Evolutionary conservation across 1,284 basidiomycete genomes (phyloP).

Genomic region (Leccinum huronense): DNA sequence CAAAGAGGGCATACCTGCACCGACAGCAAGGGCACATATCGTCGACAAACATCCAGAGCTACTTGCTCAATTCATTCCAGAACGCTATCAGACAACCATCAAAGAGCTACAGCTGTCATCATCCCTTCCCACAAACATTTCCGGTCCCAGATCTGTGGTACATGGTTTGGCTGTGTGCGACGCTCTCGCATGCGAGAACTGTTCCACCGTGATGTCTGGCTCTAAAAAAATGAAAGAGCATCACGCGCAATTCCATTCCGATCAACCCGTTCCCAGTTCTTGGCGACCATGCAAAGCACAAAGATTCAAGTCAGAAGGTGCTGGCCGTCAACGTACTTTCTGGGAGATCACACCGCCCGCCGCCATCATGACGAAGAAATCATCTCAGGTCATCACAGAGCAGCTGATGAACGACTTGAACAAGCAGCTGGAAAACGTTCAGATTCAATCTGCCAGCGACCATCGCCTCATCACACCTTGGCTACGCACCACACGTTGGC

Average conservation of each 20-base stretch:
- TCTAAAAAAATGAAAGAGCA: neutral
- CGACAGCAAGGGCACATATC: too few relatives aligned
- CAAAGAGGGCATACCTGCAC: too few relatives aligned
- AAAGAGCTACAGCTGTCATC: too few relatives aligned
- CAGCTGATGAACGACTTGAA: neutral
- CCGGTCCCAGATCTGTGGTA: neutral
- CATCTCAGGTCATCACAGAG: neutral
- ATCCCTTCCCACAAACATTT: too few relatives aligned
- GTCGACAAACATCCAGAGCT: too few relatives aligned
- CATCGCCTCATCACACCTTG: slow-evolving; percentile 8
- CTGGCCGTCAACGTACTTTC: neutral
- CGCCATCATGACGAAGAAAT: too few relatives aligned
- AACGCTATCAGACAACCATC: too few relatives aligned
- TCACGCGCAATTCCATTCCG: accelerated
- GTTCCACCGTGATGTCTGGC: accelerated
- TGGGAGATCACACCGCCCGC: neutral
- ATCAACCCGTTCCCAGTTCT: neutral
- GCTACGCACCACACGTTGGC: slow-evolving; percentile 9
- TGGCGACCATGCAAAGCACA: slow-evolving; percentile 8
- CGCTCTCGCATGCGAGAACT: neutral
- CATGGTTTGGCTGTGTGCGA: neutral
- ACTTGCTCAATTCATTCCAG: too few relatives aligned
- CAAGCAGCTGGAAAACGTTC: neutral
- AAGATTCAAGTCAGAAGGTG: neutral
- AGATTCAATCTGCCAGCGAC: neutral